Conservation (phyloP, 1,284 basidiomycete species). For the Vanrija pseudolonga region DNA sequence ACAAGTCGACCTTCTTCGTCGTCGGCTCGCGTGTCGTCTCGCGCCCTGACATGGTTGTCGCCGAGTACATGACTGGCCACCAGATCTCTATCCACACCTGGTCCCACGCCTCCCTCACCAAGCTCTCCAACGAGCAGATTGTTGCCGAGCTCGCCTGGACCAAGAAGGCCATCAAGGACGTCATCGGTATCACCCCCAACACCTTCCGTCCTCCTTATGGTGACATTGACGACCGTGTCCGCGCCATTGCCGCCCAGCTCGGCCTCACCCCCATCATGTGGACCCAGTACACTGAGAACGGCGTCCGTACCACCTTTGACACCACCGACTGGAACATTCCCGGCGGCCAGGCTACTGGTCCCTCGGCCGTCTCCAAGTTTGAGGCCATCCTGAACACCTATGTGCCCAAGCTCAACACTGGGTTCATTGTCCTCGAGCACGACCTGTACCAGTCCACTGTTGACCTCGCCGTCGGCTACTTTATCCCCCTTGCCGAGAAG, state of each 20-base stretch:
- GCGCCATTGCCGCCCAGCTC: slow-evolving; percentile 36
- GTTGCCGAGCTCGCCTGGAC: slow-evolving; percentile 94
- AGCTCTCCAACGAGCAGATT: slow-evolving; percentile 77
- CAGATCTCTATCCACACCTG: slow-evolving; percentile 54
- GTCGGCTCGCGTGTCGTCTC: slow-evolving; percentile 11
- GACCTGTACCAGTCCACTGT: slow-evolving; percentile 81
- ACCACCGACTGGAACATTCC: slow-evolving; percentile 81
- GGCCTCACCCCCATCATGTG: slow-evolving; percentile 48
- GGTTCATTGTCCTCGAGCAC: slow-evolving; percentile 86
- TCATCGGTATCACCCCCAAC: slow-evolving; percentile 70
- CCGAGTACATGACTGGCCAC: slow-evolving; percentile 34
- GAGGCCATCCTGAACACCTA: slow-evolving; percentile 47
- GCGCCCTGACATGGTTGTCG: slow-evolving; percentile 25
- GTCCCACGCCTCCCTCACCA: slow-evolving; percentile 60
- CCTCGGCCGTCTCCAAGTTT: slow-evolving; percentile 55
- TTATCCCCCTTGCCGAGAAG: slow-evolving; percentile 65
- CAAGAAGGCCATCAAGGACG: slow-evolving; percentile 77
- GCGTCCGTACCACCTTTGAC: slow-evolving; percentile 57
- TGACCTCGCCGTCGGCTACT: slow-evolving; percentile 82
- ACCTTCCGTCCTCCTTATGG: slow-evolving; percentile 67
- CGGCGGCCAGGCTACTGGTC: slow-evolving; percentile 63
- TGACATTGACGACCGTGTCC: slow-evolving; percentile 39
- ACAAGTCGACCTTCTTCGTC: slow-evolving; percentile 56
- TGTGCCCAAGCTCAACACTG: slow-evolving; percentile 49
- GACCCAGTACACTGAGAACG: slow-evolving; percentile 28